Evolutionary conservation across 192 early-diverging fungal genomes (phyloP), one percentile per base, ranked within the genome.

Genomic region (Spizellomyces punctatus): DNA sequence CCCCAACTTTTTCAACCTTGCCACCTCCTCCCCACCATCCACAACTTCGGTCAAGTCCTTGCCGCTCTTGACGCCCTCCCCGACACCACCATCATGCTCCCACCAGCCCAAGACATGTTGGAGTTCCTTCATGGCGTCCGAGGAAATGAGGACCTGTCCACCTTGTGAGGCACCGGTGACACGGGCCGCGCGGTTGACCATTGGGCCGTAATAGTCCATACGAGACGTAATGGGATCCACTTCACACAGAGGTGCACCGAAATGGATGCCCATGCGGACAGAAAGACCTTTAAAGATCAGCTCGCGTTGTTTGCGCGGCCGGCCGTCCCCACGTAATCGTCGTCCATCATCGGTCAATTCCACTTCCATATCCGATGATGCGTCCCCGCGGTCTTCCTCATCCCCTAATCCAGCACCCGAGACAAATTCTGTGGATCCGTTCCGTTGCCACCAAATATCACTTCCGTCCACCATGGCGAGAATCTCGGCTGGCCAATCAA

Each of bases 161-260:
- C 95, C 95, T 69, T 96, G 93, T 0, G 94, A 93, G 6, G 90
- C 89, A 17, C 86, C 87, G 63, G 91, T 90, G 52, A 95, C 91
- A 56, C 95, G 87, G 43, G 91, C 85, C 4, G 94, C 89, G 10
- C 92, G 88, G 74, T 96, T 96, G 47, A 95, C 94, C 85, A 96
- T 91, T 0, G 94, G 95, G 0, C 95, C 95, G 85, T 93, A 96
- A 77, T 96, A 96, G 78, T 96, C 95, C 95, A 96, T 96, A 54
- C 95, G 89, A 44, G 88, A 83, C 21, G 95, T 96, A 56, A 95
- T 85, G 10, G 93, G 92, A 67, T 96, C 93, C 19, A 89, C 86
- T 64, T 96, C 95, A 58, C 91, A 94, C 5, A 94, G 89, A 5
- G 94, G 94, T 14, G 76, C 80, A 64, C 95, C 95, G 83, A 91